A percentile compares a stretch with the other conserved stretches of the same genome.
phyloP scores from a whole-genome alignment of 345 rosid species.

The Moricandia arvensis region DNA sequence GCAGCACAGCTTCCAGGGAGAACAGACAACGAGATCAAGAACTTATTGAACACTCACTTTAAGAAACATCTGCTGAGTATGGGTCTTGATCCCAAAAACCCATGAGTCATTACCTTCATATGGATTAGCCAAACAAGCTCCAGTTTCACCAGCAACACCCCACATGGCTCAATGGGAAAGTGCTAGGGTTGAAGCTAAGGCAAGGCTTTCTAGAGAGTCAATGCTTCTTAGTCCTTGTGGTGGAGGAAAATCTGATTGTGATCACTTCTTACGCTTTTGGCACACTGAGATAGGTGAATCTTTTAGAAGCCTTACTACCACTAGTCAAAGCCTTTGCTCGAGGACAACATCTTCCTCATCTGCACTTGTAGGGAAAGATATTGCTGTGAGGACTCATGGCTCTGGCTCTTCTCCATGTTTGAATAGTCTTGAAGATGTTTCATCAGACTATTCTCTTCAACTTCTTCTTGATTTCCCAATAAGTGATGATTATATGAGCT shows the following conservation, averaged over 20 bases:
- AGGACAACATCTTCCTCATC: conserved; percentile 32
- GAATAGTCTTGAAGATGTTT: conserved; percentile 51
- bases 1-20: conserved; percentile 92
- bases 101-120: conserved; percentile 58
- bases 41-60: conserved; percentile 94
- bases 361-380: too few relatives aligned
- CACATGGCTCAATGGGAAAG: too few relatives aligned
- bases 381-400: too few relatives aligned
- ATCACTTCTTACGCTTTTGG: conserved; percentile 81
- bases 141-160: conserved; percentile 66
- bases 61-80: conserved; percentile 73
- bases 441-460: conserved; percentile 75
- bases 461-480: conserved; percentile 86
- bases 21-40: conserved; percentile 96
- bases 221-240: conserved; percentile 39
- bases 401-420: too few relatives aligned
- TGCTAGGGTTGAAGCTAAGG: too few relatives aligned
- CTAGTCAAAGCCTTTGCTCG: conserved; percentile 31
- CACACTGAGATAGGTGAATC: conserved; percentile 87
- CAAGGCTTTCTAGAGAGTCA: too few relatives aligned
- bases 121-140: conserved; percentile 45
- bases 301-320: conserved; percentile 43
- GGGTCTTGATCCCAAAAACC: conserved; percentile 88
- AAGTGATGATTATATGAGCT: conserved; percentile 89
- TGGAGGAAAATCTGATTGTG: conserved; percentile 44